phyloP scores from a whole-genome alignment of 495 filamentous ascomycete genomes.

The Terfezia boudieri region DNA sequence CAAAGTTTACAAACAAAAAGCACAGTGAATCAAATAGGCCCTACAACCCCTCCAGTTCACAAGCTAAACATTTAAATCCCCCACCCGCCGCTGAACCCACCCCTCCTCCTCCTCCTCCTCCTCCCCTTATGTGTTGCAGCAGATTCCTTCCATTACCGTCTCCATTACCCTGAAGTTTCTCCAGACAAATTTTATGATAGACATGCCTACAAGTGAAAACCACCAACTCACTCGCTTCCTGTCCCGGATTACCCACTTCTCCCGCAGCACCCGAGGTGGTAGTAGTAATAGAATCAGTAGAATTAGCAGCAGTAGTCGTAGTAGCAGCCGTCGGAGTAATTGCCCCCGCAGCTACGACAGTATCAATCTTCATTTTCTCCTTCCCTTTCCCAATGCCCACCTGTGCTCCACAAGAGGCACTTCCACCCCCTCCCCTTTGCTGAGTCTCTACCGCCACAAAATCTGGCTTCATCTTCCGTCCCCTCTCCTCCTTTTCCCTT shows the following conservation, averaged over 20 bases:
- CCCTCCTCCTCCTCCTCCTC: background rate
- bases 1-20: too few relatives aligned
- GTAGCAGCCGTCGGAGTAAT: background rate
- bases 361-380: slow-evolving; percentile 17
- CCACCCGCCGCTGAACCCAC: background rate
- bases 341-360: background rate
- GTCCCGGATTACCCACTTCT: slow-evolving; percentile 2
- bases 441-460: slow-evolving; percentile 7
- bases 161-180: slow-evolving; percentile 12
- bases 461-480: slow-evolving; percentile 10
- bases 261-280: slow-evolving; percentile 5
- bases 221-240: slow-evolving; percentile 22
- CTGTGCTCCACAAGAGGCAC: slow-evolving; percentile 2
- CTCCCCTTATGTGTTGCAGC: background rate
- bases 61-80: background rate
- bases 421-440: slow-evolving; percentile 13
- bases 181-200: slow-evolving; percentile 38
- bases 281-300: slow-evolving; percentile 1
- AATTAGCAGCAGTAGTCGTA: background rate
- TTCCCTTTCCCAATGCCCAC: slow-evolving; percentile 20
- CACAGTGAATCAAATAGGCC: too few relatives aligned
- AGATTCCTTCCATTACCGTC: background rate
- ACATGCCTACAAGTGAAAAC: slow-evolving; percentile 40
- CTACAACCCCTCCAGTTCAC: background rate
- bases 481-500: slow-evolving; percentile 11